Percentiles rank a stretch among this genome's conserved stretches.
Conservation (phyloP, 768 basidiomycete species). For the Zangia roseola region DNA sequence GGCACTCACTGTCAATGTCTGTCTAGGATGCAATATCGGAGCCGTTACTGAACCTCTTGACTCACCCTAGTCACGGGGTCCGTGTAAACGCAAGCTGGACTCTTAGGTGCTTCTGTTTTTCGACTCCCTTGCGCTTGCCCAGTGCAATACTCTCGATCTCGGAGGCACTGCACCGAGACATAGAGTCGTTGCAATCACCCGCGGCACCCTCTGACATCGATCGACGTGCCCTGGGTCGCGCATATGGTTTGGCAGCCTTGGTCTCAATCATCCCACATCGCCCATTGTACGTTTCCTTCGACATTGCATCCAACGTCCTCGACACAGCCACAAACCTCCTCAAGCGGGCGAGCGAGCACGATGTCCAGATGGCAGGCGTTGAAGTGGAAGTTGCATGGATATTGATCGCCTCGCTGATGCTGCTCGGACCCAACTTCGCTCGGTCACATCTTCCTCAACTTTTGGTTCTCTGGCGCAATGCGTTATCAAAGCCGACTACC, state of each 20-base stretch:
- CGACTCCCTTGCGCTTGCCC: conserved; percentile 82
- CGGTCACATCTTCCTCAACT: conserved; percentile 91
- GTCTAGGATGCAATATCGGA: conserved; percentile 80
- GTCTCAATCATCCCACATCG: conserved; percentile 83
- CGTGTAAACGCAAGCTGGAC: conserved; percentile 86
- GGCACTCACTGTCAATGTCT: background rate
- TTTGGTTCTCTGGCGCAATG: conserved; percentile 95
- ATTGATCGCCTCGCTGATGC: conserved; percentile 85
- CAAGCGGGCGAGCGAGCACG: conserved; percentile 89
- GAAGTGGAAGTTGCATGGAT: conserved; percentile 97
- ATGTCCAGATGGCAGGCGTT: conserved; percentile 73
- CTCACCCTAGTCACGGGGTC: conserved; percentile 86
- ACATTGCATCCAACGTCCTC: conserved; percentile 85
- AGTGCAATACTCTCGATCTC: conserved; percentile 74
- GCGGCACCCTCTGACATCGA: conserved; percentile 69
- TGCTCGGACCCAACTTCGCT: conserved; percentile 91
- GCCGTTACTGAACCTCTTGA: conserved; percentile 78
- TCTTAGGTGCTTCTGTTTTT: conserved; percentile 86
- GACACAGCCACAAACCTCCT: conserved; percentile 89
- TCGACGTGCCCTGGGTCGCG: conserved; percentile 76
- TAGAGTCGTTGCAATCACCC: conserved; percentile 69
- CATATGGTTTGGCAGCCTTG: conserved; percentile 86
- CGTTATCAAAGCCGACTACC: conserved; percentile 89
- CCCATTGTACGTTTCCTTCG: conserved; percentile 93
- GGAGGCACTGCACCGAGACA: conserved; percentile 82